Conservation (phyloP, 305 asterid genomes). For the Fraxinus greggii region DNA sequence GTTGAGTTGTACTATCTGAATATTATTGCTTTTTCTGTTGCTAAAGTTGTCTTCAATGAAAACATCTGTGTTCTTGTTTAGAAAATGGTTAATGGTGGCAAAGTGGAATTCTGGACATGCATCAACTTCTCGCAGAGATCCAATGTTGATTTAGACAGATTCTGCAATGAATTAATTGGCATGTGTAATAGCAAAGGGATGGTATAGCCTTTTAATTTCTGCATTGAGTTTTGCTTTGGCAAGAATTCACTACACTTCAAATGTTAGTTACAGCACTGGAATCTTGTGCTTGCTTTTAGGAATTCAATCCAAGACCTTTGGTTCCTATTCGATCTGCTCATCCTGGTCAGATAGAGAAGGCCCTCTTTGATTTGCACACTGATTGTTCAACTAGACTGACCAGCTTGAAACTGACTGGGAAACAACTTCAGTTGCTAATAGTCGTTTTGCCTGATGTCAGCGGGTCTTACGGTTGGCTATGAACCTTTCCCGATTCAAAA, state of each 20-base stretch:
- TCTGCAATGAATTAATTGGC: slow-evolving; percentile 38
- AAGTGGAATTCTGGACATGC: slow-evolving; percentile 59
- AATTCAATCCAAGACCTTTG: slow-evolving; percentile 34
- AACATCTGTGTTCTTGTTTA: slow-evolving; percentile 12
- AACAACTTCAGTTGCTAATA: slow-evolving; percentile 56
- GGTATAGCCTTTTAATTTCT: slow-evolving; percentile 40
- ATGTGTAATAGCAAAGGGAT: slow-evolving; percentile 77
- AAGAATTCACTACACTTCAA: background rate
- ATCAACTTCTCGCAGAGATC: slow-evolving; percentile 43
- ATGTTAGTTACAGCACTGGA: background rate
- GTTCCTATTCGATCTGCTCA: slow-evolving; percentile 30
- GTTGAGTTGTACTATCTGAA: background rate
- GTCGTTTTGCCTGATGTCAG: slow-evolving; percentile 58
- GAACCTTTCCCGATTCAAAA: background rate
- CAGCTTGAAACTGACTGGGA: background rate
- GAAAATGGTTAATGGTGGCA: slow-evolving; percentile 74
- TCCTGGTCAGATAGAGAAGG: slow-evolving; percentile 41
- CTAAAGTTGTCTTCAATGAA: background rate
- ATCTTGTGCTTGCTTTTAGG: slow-evolving; percentile 37
- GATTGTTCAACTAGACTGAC: slow-evolving; percentile 18
- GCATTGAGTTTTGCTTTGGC: background rate
- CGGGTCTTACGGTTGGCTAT: slow-evolving; percentile 62
- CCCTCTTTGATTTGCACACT: slow-evolving; percentile 32
- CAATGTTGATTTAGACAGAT: slow-evolving; percentile 4
- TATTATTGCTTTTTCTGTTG: background rate